A percentile compares a stretch with the other conserved stretches of the same genome.
Evolutionary conservation across 2,329 filamentous ascomycete genomes (phyloP).

Genomic region (Pseudogymnoascus verrucosus): DNA sequence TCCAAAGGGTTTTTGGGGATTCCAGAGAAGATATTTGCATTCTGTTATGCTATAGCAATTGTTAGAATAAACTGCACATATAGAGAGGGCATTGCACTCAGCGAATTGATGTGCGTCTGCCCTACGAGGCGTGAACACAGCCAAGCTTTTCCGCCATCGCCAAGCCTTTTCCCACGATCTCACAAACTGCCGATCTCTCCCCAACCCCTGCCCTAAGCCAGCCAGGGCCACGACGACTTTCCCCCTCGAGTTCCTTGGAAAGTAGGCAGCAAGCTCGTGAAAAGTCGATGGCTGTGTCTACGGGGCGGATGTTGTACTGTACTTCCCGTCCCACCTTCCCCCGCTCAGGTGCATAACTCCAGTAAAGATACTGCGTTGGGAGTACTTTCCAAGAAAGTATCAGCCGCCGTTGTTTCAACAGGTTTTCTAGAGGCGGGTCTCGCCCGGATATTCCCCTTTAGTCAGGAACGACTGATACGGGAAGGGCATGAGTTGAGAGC

Average conservation of each 20-base stretch:
- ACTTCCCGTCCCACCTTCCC: constrained; percentile 1
- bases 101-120: neutral
- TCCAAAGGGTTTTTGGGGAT: neutral
- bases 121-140: neutral
- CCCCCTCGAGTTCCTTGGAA: neutral
- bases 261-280: neutral
- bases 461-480: neutral
- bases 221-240: constrained; percentile 1
- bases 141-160: constrained; percentile 1
- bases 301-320: neutral
- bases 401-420: neutral
- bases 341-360: constrained; percentile 3
- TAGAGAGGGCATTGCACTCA: neutral
- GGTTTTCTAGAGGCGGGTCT: neutral
- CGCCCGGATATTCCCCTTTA: neutral
- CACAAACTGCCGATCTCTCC: neutral
- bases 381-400: neutral
- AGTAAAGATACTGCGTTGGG: neutral
- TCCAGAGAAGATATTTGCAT: neutral
- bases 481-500: neutral
- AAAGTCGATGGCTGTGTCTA: neutral
- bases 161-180: constrained; percentile 6
- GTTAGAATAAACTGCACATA: neutral
- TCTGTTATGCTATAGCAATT: neutral
- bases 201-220: neutral